Evolutionary conservation across 148 eudicot genomes (phyloP), one percentile per base, ranked within the genome.

Genomic region (Amaranthus cruentus): DNA sequence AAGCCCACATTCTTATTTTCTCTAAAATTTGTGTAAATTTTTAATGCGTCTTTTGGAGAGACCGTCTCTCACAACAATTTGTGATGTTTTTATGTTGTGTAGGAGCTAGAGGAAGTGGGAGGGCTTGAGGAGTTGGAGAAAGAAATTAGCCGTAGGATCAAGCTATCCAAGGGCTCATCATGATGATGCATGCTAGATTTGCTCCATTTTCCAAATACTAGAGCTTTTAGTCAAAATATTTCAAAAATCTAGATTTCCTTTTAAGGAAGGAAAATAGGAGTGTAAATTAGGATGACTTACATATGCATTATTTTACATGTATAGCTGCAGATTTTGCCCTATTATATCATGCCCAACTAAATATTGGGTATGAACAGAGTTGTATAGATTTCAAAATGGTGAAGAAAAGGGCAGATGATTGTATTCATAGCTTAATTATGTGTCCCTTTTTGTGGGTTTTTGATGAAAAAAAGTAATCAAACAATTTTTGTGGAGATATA

Each of bases 41-140:
- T 18, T 18, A 18, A 18, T 18, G 18, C 18, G 18, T 18, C 18
- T 18, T 18, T 18, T 18, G 18, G 18, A 18, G 18, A 18, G 18
- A 13, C 68, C 48, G 14, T 46, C 10, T 54, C 56, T 54, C 3
- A 54, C 14, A 18, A 18, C 18, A 18, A 18, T 66, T 53, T 60
- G 2, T 7, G 43, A 18, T 28, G 38, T 28, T 66, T 43, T 9
- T 78, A n/a, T 74, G 81, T 81, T 83, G 72, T 82, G 87, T 81
- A 95, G 99, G 98, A 95, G 77, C 81, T 95, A 38, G 99, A 91
- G 75, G 93, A 88, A 68, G 96, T 91, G 11, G 99, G 96, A 79
- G 99, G 98, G 59, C 75, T 67, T 2, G 90, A 87, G 9, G 97
- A 92, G 81, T 77, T 95, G 89, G 93, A 95, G 67, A 90, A 85